Evolutionary conservation across 2,329 filamentous ascomycete species (phyloP).

Genomic region (Plenodomus biglobosus): DNA sequence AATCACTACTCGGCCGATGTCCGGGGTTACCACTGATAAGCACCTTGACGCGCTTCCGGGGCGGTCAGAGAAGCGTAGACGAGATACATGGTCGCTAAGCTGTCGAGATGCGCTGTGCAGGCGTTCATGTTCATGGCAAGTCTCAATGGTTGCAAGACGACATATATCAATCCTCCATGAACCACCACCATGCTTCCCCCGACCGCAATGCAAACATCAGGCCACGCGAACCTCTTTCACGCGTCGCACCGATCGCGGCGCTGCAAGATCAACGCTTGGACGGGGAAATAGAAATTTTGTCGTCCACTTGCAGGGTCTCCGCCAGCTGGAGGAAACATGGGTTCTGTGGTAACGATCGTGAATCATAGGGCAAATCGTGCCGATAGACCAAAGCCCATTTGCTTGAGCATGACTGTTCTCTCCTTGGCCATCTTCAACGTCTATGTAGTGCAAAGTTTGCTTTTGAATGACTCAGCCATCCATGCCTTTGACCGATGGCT

Average conservation of each 20-base stretch:
- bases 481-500: no score
- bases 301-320: slow-evolving; percentile 8
- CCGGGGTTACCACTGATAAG: slow-evolving; percentile 26
- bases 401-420: background rate
- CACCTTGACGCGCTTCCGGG: slow-evolving; percentile 17
- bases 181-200: no score
- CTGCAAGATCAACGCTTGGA: slow-evolving; percentile 18
- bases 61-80: background rate
- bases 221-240: slow-evolving; percentile 3
- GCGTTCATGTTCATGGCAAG: background rate
- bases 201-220: slow-evolving; percentile 3
- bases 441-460: background rate
- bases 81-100: slow-evolving; percentile 1
- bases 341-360: background rate
- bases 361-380: background rate
- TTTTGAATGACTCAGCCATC: background rate
- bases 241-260: slow-evolving; percentile 21
- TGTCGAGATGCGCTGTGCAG: background rate
- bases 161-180: background rate
- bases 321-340: background rate
- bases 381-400: background rate
- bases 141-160: background rate
- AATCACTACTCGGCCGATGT: slow-evolving; percentile 37
- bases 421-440: background rate
- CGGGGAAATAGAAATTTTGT: slow-evolving; percentile 29